A percentile compares a stretch with the other conserved stretches of the same genome.
Conservation (phyloP, 306 rosid genomes). For the cucumber (Cucumis sativus) region Cucumber_9930_V3 NC_026658.2:16691001-16691500, state of each 20-base stretch:
- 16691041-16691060: constrained; percentile 80
- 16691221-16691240: constrained; percentile 10
- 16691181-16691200: neutral
- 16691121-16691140: constrained; percentile 3
- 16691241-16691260: constrained; percentile 60
- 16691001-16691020: constrained; percentile 97
- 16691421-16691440: constrained; percentile 66
- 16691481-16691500: constrained; percentile 33
- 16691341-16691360: constrained; percentile 74
- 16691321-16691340: constrained; percentile 61
- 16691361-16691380: constrained; percentile 51
- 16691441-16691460: constrained; percentile 63
- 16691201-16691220: neutral
- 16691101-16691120: constrained; percentile 42
- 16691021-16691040: constrained; percentile 78
- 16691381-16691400: constrained; percentile 28
- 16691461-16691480: constrained; percentile 34
- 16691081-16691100: constrained; percentile 70
- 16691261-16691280: constrained; percentile 83
- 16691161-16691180: neutral
- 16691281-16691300: constrained; percentile 77
- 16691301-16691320: constrained; percentile 56
- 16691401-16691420: constrained; percentile 63
- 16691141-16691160: constrained; percentile 2
- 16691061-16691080: constrained; percentile 60